Evolutionary conservation across 208 protist genomes (phyloP), one percentile per base, ranked within the genome.

Genomic region (Trypanosoma lewisi): DNA sequence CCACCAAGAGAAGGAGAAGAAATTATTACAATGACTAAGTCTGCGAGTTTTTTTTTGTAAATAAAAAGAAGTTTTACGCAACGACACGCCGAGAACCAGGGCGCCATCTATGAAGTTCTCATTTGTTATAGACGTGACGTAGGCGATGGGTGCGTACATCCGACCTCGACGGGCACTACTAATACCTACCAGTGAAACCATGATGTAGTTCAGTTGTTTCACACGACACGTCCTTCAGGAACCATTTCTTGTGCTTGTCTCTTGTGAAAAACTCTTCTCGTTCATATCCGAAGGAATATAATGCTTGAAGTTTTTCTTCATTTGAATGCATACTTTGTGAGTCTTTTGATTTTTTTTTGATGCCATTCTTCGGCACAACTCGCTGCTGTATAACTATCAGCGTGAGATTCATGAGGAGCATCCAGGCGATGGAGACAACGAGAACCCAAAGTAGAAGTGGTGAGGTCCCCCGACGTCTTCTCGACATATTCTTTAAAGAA

Each of bases 61-160:
- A 23, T 56, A 58, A 21, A 42, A 3, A 7, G 62, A 75, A 4
- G 59, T 55, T 4, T 66, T 50, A 6, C 47, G 42, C 12, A 79
- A 44, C 8, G 69, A 72, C 14, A 33, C 57, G 17, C 62, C 73
- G 42, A 79, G 54, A 5, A 76, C 73, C 19, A 79, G 41, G 17
- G 69, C 73, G 2, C 73, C 73, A 67, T 79, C 73, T 8, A 79
- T 36, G 51, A 72, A 79, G 5, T 73, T 49, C 21, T 79, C 61
- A 60, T 79, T 79, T 25, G 63, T 57, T 12, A 79, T 58, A 31
- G 62, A 62, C 27, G 63, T 55, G 39, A 79, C 2, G 37, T 79
- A 73, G 21, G 73, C 73, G 41, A 66, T 60, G 6, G 67, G 67
- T 11, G 59, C 47, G 17, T 61, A 60, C 12, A 14, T 17, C 9